These are phyloP conservation scores for Nemania diffusa DNA, from an alignment of 2,329 filamentous ascomycete species.

Conservation along the genomic window DNA sequence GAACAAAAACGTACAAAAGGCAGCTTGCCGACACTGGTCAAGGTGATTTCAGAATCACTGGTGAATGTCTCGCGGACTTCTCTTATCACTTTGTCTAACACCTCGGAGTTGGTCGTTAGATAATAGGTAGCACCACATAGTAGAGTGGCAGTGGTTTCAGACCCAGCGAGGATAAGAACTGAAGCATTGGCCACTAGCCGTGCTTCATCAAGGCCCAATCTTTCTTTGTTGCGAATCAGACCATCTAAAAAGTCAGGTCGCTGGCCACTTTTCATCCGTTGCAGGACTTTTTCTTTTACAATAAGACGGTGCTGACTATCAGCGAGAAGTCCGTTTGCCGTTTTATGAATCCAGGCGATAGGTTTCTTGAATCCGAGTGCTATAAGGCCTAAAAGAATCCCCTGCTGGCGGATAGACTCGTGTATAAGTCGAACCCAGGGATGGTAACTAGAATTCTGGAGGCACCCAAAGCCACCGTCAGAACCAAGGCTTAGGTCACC, in stretches of 20 bases:
- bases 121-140: slow-evolving; percentile 53
- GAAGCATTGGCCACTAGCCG: slow-evolving; percentile 33
- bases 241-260: slow-evolving; percentile 48
- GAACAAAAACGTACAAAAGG: not conserved
- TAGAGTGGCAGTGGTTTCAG: slow-evolving; percentile 61
- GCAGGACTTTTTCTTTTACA: slow-evolving; percentile 37
- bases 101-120: slow-evolving; percentile 51
- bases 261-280: slow-evolving; percentile 41
- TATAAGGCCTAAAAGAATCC: slow-evolving; percentile 28
- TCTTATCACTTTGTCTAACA: slow-evolving; percentile 45
- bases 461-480: slow-evolving; percentile 49
- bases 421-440: slow-evolving; percentile 50
- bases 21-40: slow-evolving; percentile 29
- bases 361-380: slow-evolving; percentile 19
- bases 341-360: slow-evolving; percentile 6
- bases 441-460: slow-evolving; percentile 47
- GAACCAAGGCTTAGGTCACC: slow-evolving; percentile 59
- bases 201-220: slow-evolving; percentile 20
- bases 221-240: slow-evolving; percentile 37
- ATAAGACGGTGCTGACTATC: slow-evolving; percentile 29
- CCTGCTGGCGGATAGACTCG: slow-evolving; percentile 39
- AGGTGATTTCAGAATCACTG: slow-evolving; percentile 52
- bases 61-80: slow-evolving; percentile 54
- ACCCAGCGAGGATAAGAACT: slow-evolving; percentile 56
- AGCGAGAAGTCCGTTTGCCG: not conserved